Conservation (phyloP, 495 filamentous ascomycete genomes). For the Hypoxylon cercidicola region DNA sequence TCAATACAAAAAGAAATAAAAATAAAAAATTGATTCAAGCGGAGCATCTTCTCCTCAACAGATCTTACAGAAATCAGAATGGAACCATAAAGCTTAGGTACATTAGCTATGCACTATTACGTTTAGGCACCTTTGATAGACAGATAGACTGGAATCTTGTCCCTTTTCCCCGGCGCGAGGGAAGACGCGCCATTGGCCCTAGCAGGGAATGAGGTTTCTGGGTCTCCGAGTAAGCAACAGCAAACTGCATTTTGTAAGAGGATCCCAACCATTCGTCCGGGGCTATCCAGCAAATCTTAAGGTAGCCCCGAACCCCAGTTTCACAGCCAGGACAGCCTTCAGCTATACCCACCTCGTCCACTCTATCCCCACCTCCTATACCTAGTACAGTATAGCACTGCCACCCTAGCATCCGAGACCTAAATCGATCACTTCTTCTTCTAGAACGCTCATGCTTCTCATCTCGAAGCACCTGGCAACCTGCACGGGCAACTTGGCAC, state of each 20-base stretch:
- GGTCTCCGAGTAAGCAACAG: neutral
- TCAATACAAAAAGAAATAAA: neutral
- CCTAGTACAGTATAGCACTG: constrained; percentile 12
- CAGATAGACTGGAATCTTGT: constrained; percentile 26
- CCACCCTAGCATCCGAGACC: constrained; percentile 5
- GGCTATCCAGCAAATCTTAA: constrained; percentile 7
- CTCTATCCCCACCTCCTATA: neutral
- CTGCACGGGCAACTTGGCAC: constrained; percentile 15
- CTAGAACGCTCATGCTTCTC: constrained; percentile 25
- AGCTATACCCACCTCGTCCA: constrained; percentile 6
- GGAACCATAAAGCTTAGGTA: constrained; percentile 1
- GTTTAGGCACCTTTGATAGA: neutral
- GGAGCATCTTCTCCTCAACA: constrained; percentile 18
- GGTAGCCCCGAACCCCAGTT: constrained; percentile 21
- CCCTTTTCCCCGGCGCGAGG: constrained; percentile 41
- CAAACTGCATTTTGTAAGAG: constrained; percentile 4
- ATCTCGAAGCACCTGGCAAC: no score
- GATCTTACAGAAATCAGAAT: constrained; percentile 29
- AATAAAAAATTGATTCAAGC: constrained; percentile 3
- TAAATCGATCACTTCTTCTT: constrained; percentile 33
- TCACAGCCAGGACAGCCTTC: constrained; percentile 15
- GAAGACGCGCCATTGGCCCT: constrained; percentile 9
- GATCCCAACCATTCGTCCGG: constrained; percentile 37
- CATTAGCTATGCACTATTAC: no score
- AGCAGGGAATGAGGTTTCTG: constrained; percentile 10